Percentiles rank a stretch among this genome's conserved stretches.
Conservation (phyloP, 1,139 yeast genomes). For the Nakaseomyces kungkrabaensis region DNA sequence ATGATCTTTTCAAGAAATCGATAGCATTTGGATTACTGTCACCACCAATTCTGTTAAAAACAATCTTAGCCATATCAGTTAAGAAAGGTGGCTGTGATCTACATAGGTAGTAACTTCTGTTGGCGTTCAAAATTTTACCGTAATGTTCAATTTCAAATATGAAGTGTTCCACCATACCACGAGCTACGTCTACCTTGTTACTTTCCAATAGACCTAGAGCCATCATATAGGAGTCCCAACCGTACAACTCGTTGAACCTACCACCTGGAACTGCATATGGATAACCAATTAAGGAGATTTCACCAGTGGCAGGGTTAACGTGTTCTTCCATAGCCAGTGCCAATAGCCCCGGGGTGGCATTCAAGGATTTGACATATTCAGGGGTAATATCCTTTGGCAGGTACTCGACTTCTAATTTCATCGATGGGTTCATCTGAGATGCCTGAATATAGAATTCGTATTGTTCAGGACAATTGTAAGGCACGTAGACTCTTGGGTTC, state of each 20-base stretch:
- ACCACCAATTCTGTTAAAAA: constrained; percentile 52
- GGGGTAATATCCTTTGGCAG: constrained; percentile 52
- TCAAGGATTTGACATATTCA: constrained; percentile 65
- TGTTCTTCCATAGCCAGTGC: constrained; percentile 59
- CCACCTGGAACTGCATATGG: constrained; percentile 98
- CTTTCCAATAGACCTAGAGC: constrained; percentile 66
- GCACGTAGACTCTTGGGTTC: constrained; percentile 68
- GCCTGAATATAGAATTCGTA: constrained; percentile 55
- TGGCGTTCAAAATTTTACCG: constrained; percentile 90
- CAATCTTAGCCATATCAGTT: constrained; percentile 80
- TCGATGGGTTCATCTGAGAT: constrained; percentile 46
- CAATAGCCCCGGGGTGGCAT: constrained; percentile 75
- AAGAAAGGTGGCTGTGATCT: constrained; percentile 96
- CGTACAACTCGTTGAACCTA: constrained; percentile 88
- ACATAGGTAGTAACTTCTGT: constrained; percentile 81
- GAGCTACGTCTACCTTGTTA: constrained; percentile 59
- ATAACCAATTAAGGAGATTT: constrained; percentile 46
- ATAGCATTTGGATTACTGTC: constrained; percentile 37
- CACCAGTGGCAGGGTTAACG: constrained; percentile 40
- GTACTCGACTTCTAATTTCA: constrained; percentile 64
- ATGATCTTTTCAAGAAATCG: constrained; percentile 55
- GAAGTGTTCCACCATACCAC: constrained; percentile 90
- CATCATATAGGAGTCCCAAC: constrained; percentile 97
- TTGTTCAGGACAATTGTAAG: constrained; percentile 60
- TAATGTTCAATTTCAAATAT: constrained; percentile 83